phyloP scores from a whole-genome alignment of 73 alveolate genomes.

The Paramecium octaurelia region DNA sequence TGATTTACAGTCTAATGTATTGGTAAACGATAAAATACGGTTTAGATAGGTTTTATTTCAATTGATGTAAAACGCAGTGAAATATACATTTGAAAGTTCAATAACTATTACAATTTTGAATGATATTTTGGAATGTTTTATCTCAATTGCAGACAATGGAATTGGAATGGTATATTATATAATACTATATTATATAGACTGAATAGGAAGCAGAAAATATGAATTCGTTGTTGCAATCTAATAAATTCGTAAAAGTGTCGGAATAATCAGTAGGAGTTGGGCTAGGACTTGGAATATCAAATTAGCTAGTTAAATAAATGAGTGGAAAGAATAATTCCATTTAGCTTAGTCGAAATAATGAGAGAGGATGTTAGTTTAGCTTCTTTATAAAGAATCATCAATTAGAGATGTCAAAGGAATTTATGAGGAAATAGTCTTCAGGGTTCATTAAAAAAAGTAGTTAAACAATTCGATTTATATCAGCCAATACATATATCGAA shows the following conservation, averaged over 20 bases:
- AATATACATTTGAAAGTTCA: not conserved
- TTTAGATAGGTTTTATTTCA: slow-evolving; percentile 1
- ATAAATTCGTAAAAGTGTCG: not conserved
- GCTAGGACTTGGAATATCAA: slow-evolving; percentile 7
- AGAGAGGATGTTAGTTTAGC: not conserved
- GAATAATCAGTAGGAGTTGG: slow-evolving; percentile 16
- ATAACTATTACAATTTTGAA: not conserved
- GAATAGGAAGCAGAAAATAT: not conserved
- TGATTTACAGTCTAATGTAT: not conserved
- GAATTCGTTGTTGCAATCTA: not conserved
- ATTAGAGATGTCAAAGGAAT: not conserved
- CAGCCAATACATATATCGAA: not conserved
- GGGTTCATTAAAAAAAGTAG: not conserved
- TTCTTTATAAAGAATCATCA: slow-evolving; percentile 9
- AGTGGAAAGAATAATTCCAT: not conserved
- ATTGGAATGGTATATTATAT: slow-evolving; percentile 26
- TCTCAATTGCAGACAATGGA: not conserved
- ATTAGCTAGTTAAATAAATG: slow-evolving; percentile 22
- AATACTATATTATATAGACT: not conserved
- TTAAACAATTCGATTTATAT: not conserved
- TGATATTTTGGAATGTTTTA: not conserved
- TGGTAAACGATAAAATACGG: not conserved
- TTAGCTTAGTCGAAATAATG: not conserved
- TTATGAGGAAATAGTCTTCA: not conserved
- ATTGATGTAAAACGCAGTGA: not conserved